Percentiles rank a stretch among this genome's conserved stretches.
These are phyloP conservation scores for Leptosphaerulina australis DNA, from an alignment of 2,329 filamentous ascomycete species.

Conservation along the genomic window DNA sequence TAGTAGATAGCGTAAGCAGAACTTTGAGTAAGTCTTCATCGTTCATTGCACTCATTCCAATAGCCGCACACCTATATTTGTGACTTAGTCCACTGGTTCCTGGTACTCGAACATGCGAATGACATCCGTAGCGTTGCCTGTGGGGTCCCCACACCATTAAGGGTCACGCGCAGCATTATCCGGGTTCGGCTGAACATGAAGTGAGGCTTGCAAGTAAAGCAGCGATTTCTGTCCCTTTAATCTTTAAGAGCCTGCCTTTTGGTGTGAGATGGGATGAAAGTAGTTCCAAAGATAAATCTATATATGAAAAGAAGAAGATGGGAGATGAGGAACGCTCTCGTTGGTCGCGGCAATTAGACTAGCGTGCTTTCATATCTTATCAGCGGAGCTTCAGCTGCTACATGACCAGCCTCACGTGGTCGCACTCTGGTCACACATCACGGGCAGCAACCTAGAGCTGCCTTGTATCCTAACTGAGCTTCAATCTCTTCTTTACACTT, in stretches of 20 bases:
- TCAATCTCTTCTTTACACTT: background rate
- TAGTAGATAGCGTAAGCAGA: background rate
- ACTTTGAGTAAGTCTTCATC: background rate
- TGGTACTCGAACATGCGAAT: background rate
- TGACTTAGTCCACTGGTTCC: no score
- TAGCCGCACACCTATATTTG: no score
- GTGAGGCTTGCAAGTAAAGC: background rate
- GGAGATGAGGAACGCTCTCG: background rate
- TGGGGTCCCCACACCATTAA: slow-evolving; percentile 1
- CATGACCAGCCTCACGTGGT: slow-evolving; percentile 40
- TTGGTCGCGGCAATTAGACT: slow-evolving; percentile 10
- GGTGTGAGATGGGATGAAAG: background rate
- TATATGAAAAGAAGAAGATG: slow-evolving; percentile 1
- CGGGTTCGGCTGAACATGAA: background rate
- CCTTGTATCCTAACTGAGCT: slow-evolving; percentile 17
- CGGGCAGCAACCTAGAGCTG: slow-evolving; percentile 34
- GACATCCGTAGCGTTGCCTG: background rate
- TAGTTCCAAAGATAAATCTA: background rate
- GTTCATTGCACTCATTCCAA: no score
- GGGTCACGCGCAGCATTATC: slow-evolving; percentile 10
- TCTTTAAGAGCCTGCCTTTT: no score
- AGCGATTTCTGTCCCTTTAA: no score
- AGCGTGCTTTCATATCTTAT: slow-evolving; percentile 28
- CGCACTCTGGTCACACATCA: slow-evolving; percentile 33
- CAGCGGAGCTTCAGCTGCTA: slow-evolving; percentile 26